Evolutionary conservation across 495 filamentous ascomycete species (phyloP), one percentile per base, ranked within the genome.

Genomic region (Aspergillus funiculosus): DNA sequence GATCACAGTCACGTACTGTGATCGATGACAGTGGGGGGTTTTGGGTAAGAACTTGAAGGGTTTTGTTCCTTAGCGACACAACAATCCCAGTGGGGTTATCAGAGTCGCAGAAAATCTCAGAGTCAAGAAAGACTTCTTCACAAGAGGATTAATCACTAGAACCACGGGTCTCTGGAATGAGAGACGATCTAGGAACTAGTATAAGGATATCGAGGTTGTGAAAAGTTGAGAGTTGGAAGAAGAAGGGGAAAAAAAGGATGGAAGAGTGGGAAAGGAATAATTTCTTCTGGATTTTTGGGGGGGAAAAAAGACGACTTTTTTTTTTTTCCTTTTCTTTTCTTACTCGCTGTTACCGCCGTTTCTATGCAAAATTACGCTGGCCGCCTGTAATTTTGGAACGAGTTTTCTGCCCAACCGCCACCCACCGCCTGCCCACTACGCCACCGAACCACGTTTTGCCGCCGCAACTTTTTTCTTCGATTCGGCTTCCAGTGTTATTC

Each of bases 1-100:
- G 85, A 90, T 82, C 83, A 80, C 83, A 85, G 82, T 77, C 81
- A 72, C 64, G 79, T 73, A 62, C 69, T 73, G 75, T 74, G 78
- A 80, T 69, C 73, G 61, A 57, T 56, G 51, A 56, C 50, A 56
- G 69, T 67, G 68, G 69, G 71, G 69, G 65, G n/a, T n/a, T 62
- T 56, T 53, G 48, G 47, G 47, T 42, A 46, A 44, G 40, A 55
- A 52, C 31, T 54, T 41, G 38, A 53, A 55, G 45, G 43, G 47
- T 48, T 47, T 48, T 48, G 46, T 55, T 55, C 53, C 55, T 61
- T 57, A 66, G 63, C 64, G 64, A 70, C 53, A 52, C 49, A 61
- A 11, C 60, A 56, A 58, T 48, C 54, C 57, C 54, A 44, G 57
- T 53, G 58, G 59, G 54, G 55, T 44, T 50, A 54, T 22, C 26